Percentiles rank a stretch among this genome's conserved stretches.
Conservation (phyloP, 225 moss, liverwort and hornwort species). For the Pseudoscleropodium purum region DNA sequence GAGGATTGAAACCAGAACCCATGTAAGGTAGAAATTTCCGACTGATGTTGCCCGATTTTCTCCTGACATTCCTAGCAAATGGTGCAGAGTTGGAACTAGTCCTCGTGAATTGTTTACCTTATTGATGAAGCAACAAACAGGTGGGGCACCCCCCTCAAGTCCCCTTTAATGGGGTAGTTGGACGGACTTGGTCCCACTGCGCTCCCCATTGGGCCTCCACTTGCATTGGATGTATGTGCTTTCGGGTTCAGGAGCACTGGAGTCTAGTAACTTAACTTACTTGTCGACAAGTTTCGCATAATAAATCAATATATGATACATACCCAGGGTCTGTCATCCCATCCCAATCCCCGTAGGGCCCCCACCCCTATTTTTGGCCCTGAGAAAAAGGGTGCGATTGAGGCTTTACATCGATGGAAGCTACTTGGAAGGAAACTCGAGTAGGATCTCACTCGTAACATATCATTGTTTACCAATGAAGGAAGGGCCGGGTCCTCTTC, state of each 20-base stretch:
- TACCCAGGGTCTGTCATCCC: no score
- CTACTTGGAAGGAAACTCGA: no score
- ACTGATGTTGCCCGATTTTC: background rate
- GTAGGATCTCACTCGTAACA: no score
- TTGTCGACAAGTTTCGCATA: background rate
- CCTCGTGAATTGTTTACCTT: background rate
- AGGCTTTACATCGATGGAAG: no score
- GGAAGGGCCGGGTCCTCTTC: no score
- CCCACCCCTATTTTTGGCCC: no score
- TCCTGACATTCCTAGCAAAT: background rate
- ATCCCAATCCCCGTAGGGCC: no score
- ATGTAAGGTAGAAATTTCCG: background rate
- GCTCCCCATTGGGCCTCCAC: background rate
- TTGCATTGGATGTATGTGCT: background rate
- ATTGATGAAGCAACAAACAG: background rate
- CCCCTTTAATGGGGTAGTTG: background rate
- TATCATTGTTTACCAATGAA: no score
- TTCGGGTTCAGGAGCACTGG: background rate
- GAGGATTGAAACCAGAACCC: no score
- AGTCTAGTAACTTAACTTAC: background rate
- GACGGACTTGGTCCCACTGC: conserved; percentile 12
- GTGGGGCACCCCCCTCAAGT: no score
- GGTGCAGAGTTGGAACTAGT: background rate
- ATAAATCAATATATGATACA: no score
- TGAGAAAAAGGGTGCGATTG: no score